Evolutionary conservation across 768 basidiomycete species (phyloP).

Genomic region (Daedaleopsis sinensis): DNA sequence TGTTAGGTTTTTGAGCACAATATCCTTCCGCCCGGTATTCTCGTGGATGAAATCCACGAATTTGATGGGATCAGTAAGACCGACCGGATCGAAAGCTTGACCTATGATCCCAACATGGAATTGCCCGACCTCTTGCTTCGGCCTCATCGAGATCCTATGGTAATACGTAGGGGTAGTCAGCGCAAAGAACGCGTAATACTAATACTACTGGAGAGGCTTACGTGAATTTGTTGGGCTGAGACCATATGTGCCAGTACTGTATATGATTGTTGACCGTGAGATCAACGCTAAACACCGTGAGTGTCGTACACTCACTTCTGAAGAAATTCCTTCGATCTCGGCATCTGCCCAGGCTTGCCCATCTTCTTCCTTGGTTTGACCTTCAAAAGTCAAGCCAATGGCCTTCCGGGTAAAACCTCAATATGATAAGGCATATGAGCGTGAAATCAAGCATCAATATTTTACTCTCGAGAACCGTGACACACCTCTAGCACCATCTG

Average conservation of each 20-base stretch:
- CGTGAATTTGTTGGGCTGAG: conserved; percentile 6
- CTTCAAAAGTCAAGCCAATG: conserved; percentile 45
- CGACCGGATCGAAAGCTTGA: conserved; percentile 12
- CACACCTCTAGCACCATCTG: conserved; percentile 43
- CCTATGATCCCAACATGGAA: conserved; percentile 10
- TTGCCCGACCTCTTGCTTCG: not conserved
- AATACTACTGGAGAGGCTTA: too few relatives aligned
- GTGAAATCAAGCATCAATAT: not conserved
- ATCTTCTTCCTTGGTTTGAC: conserved; percentile 38
- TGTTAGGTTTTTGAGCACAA: conserved; percentile 34
- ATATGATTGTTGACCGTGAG: not conserved
- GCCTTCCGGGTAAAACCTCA: conserved; percentile 41
- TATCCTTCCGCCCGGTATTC: conserved; percentile 29
- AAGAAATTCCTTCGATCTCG: conserved; percentile 34
- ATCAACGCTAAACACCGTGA: not conserved
- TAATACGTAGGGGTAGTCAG: not conserved
- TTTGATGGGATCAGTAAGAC: conserved; percentile 28
- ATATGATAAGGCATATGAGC: not conserved
- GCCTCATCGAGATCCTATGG: conserved; percentile 19
- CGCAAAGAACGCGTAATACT: too few relatives aligned
- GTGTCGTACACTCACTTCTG: not conserved
- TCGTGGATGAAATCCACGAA: conserved; percentile 35
- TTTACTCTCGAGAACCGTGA: not conserved
- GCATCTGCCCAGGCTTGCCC: conserved; percentile 40
- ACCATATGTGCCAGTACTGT: conserved; percentile 22